Base-by-base conservation (phyloP, 1,284 basidiomycete species). In the Malassezia furfur region DNA sequence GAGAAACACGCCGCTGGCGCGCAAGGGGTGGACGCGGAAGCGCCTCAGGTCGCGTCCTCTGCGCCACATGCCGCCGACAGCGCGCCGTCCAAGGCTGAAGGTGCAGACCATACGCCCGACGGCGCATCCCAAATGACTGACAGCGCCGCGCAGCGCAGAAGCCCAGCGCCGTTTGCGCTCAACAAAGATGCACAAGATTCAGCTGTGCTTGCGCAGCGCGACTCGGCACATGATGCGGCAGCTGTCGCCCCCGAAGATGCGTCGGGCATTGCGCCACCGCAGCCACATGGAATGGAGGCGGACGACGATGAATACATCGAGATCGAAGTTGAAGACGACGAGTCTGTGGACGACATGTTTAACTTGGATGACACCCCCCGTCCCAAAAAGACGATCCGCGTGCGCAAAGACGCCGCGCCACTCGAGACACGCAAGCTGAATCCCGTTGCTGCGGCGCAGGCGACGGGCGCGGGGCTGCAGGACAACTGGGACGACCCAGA, bases 401-500 rank as follows among this genome's bases (percentile, higher is more conserved):
- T 70, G 7, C 34, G 25, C 2, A 38, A 44, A n/a, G 32, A 31
- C 12, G 38, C 22, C 7, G 17, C 40, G 3, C 22, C 22, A 28
- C 25, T 28, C 7, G 25, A 28, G 25, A 4, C 25, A 4, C 25
- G 25, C 25, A 28, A 28, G 25, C 25, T 28, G 7, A 28, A 28
- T 28, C 25, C 25, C 3, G 25, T 28, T 28, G 25, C 38, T 8
- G 38, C 17, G 22, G 38, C 7, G 2, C 38, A 40, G 17, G 38
- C 38, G 36, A 19, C 28, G 28, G 11, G 17, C 34, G 38, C 68
- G 2, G 68, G 63, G 9, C 67, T 80, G 17, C 76, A 77, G 9
- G 80, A 81, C 70, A 80, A 81, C 57, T 79, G 76, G 50, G 81
- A 82, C 54, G 94, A 98, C 75, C 74, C 85, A 0, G 94, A 99